Evolutionary conservation across 208 protist genomes (phyloP).

Genomic region (Acanthamoeba sp.): DNA sequence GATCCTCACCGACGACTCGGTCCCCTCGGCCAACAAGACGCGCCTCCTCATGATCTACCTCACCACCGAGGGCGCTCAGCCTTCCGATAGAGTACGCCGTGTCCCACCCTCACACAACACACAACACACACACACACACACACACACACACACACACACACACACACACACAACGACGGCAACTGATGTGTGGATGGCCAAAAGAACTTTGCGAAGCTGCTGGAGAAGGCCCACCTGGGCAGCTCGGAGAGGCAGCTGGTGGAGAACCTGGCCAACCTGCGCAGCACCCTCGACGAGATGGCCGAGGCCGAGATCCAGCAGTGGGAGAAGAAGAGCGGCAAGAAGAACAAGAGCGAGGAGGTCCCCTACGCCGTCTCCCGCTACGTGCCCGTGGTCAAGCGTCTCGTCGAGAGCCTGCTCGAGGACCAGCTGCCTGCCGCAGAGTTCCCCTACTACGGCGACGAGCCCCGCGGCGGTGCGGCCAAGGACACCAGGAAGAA

Average conservation of each 20-base stretch:
- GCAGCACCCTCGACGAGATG: constrained; percentile 5
- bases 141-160: no score
- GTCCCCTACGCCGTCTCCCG: constrained; percentile 57
- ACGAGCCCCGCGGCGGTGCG: background rate
- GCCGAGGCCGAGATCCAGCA: background rate
- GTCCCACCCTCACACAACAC: no score
- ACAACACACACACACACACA: no score
- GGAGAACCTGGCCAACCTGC: background rate
- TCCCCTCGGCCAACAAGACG: constrained; percentile 6
- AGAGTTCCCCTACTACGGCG: constrained; percentile 33
- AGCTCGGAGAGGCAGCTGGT: background rate
- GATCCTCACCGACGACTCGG: constrained; percentile 20
- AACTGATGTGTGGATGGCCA: no score
- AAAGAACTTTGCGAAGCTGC: background rate
- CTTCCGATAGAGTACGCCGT: background rate
- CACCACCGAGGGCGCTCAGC: constrained; percentile 35
- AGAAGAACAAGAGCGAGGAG: constrained; percentile 29
- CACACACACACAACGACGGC: no score
- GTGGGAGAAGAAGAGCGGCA: constrained; percentile 5
- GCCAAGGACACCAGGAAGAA: background rate
- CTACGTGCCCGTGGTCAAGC: constrained; percentile 58
- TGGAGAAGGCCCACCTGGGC: constrained; percentile 39
- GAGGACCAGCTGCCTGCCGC: background rate
- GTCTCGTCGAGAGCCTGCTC: constrained; percentile 10
- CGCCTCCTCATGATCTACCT: constrained; percentile 51